Evolutionary conservation across 106 monocot species (phyloP).

Genomic region (Triglochin maritima): DNA sequence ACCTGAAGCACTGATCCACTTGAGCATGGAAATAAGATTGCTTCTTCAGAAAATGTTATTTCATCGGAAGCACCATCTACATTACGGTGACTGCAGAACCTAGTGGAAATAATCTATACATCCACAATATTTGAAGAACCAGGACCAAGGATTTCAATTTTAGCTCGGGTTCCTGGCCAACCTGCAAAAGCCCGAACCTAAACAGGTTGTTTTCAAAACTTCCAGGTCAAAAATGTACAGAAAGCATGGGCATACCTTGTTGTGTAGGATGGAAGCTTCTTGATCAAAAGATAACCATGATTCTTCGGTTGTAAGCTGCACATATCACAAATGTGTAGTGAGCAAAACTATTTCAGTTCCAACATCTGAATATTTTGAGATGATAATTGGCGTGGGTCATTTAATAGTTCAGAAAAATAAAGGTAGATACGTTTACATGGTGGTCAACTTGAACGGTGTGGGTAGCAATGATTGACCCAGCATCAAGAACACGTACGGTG

Average conservation of each 20-base stretch:
- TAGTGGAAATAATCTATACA: constrained; percentile 78
- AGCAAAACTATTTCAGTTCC: too few species aligned
- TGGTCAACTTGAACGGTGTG: too few species aligned
- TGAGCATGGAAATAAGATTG: constrained; percentile 69
- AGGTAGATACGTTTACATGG: too few species aligned
- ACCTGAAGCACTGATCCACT: constrained; percentile 73
- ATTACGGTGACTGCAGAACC: constrained; percentile 13
- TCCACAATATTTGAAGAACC: constrained; percentile 29
- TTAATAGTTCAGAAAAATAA: too few species aligned
- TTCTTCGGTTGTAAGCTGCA: constrained; percentile 59
- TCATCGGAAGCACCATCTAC: constrained; percentile 35
- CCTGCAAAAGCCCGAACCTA: constrained; percentile 97
- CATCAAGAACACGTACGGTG: constrained; percentile 87
- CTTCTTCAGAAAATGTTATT: constrained; percentile 37
- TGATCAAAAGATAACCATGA: constrained; percentile 69
- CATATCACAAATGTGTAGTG: too few species aligned
- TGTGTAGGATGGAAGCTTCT: too few species aligned
- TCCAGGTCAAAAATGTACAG: neutral
- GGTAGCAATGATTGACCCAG: too few species aligned
- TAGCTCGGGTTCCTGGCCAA: constrained; percentile 93
- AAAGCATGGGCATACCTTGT: constrained; percentile 49
- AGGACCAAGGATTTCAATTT: constrained; percentile 35
- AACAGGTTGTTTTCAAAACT: constrained; percentile 30
- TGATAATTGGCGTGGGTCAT: constrained; percentile 14
- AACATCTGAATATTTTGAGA: too few species aligned